phyloP scores from a whole-genome alignment of 768 basidiomycete species.

The Gymnopilus dilepis region DNA sequence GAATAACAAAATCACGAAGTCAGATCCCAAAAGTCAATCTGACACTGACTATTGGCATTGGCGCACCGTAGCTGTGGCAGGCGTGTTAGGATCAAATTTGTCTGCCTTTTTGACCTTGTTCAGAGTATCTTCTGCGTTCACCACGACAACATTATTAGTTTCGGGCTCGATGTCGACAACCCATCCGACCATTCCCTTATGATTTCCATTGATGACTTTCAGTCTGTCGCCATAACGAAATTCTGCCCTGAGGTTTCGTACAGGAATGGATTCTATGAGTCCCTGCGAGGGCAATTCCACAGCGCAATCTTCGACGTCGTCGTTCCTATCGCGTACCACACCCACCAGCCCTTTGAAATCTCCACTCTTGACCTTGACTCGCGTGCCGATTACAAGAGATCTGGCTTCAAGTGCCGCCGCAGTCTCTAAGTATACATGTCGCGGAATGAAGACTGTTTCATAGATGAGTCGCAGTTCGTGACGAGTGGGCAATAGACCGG shows the following conservation, averaged over 20 bases:
- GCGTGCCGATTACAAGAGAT: background rate
- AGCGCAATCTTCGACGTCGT: background rate
- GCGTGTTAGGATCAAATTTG: too few relatives aligned
- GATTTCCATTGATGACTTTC: background rate
- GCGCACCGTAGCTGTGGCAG: too few relatives aligned
- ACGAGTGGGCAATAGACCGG: background rate
- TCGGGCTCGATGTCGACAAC: background rate
- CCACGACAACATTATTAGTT: background rate
- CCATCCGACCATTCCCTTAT: constrained; percentile 3
- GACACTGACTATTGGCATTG: too few relatives aligned
- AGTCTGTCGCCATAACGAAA: constrained; percentile 7
- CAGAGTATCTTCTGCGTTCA: background rate
- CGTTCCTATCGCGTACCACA: background rate
- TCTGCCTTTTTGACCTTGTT: background rate
- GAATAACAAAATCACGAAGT: too few relatives aligned
- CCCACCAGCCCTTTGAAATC: background rate
- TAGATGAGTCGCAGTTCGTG: background rate
- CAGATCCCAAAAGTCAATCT: too few relatives aligned
- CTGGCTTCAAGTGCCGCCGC: background rate
- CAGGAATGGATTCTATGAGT: background rate
- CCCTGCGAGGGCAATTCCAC: constrained; percentile 2
- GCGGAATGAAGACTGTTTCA: background rate
- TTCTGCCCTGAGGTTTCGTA: background rate
- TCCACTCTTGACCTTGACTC: constrained; percentile 2
- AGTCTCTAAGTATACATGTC: background rate